These are phyloP conservation scores for Vachellia pachyceras DNA, from an alignment of 306 rosid genomes.

Conservation along the genomic window DNA sequence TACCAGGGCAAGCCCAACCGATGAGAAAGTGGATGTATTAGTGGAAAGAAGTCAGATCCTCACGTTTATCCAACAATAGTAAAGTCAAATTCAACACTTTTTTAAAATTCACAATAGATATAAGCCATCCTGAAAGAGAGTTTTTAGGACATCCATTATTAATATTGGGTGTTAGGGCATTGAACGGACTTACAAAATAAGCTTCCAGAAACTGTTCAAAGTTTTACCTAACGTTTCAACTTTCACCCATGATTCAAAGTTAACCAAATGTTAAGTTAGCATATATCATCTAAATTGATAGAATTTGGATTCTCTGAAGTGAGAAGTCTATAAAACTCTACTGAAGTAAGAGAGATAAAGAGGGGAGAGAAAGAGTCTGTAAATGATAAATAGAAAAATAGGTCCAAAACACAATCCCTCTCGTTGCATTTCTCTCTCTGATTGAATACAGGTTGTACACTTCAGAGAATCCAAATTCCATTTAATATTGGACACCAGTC, in stretches of 20 bases:
- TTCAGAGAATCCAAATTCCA: constrained; percentile 22
- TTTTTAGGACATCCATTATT: background rate
- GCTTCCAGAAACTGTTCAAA: background rate
- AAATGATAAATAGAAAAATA: background rate
- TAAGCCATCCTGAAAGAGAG: background rate
- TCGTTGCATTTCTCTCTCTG: background rate
- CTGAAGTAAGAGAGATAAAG: too few species aligned
- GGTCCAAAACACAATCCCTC: background rate
- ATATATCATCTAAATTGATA: background rate
- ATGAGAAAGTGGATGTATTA: background rate
- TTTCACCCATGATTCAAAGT: constrained; percentile 9
- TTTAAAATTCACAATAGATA: background rate
- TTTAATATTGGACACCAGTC: constrained; percentile 5
- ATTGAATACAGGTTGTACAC: background rate
- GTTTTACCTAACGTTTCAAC: background rate
- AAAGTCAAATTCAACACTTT: background rate
- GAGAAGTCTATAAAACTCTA: background rate
- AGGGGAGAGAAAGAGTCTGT: background rate
- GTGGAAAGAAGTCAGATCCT: background rate
- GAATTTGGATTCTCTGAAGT: background rate
- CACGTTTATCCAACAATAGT: background rate
- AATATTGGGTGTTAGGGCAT: background rate
- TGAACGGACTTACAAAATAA: background rate
- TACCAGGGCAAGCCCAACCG: background rate
- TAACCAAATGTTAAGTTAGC: background rate